A percentile compares a stretch with the other conserved stretches of the same genome.
These are phyloP conservation scores for Ceratobasidium sp. DNA, from an alignment of 1,284 basidiomycete species.

Conservation along the genomic window DNA sequence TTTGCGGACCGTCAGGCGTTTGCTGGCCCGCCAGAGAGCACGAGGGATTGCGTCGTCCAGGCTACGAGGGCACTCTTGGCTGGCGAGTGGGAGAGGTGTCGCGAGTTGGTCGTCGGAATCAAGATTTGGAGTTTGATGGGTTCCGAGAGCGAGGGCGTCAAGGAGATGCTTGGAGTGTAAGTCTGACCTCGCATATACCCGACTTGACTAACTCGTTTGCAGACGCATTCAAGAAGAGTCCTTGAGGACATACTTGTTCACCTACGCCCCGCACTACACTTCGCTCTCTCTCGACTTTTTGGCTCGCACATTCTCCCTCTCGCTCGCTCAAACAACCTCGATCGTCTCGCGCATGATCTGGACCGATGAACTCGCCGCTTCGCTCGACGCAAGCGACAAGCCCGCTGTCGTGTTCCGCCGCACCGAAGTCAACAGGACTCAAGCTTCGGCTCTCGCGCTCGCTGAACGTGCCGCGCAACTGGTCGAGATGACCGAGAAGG, in stretches of 20 bases:
- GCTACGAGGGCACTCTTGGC: conserved; percentile 95
- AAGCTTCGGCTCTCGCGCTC: conserved; percentile 85
- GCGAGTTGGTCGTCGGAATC: conserved; percentile 91
- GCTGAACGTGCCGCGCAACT: conserved; percentile 87
- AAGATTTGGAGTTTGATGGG: conserved; percentile 99
- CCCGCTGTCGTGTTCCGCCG: conserved; percentile 79
- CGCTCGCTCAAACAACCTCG: conserved; percentile 81
- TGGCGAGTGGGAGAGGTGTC: conserved; percentile 96
- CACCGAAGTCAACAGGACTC: conserved; percentile 86
- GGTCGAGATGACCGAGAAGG: conserved; percentile 97
- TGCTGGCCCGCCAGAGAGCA: conserved; percentile 98
- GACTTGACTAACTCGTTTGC: neutral
- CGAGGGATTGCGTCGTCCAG: conserved; percentile 99
- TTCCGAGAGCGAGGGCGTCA: conserved; percentile 77
- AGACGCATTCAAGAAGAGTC: conserved; percentile 99
- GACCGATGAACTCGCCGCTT: conserved; percentile 94
- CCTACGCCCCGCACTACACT: conserved; percentile 93
- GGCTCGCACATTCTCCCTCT: conserved; percentile 76
- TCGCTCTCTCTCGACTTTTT: conserved; percentile 71
- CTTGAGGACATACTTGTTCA: conserved; percentile 95
- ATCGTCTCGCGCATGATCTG: conserved; percentile 99
- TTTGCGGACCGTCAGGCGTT: conserved; percentile 98
- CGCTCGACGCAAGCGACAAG: conserved; percentile 84
- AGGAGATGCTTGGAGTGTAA: conserved; percentile 92
- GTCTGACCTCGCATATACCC: conserved; percentile 47